Evolutionary conservation across 805 yeast species (phyloP).

Genomic region (Peterozyma toletana): DNA sequence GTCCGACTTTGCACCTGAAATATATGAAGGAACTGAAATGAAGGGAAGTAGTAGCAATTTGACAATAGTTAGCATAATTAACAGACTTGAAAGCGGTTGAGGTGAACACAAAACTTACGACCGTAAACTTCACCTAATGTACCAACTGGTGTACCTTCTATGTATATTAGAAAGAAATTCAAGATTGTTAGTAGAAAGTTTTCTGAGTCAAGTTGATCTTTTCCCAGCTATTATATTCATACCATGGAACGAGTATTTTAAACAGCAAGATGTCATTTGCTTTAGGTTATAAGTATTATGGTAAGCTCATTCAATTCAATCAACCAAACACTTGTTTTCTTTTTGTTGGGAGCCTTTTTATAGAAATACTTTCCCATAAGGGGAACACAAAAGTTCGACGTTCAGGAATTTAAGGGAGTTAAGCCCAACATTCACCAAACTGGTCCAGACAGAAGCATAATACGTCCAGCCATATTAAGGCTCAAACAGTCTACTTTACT

Average conservation of each 20-base stretch:
- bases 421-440: too few species aligned
- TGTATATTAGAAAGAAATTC: neutral
- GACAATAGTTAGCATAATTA: neutral
- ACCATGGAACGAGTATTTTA: neutral
- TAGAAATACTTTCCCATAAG: too few species aligned
- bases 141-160: slow-evolving; percentile 45
- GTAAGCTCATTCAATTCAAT: too few species aligned
- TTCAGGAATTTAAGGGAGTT: too few species aligned
- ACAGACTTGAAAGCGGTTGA: neutral
- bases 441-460: too few species aligned
- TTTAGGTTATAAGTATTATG: too few species aligned
- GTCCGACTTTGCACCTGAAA: slow-evolving; percentile 32
- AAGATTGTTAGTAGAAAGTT: neutral
- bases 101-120: slow-evolving; percentile 8
- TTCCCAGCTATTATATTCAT: neutral
- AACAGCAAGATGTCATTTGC: neutral
- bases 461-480: too few species aligned
- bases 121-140: slow-evolving; percentile 31
- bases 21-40: slow-evolving; percentile 29
- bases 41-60: too few species aligned
- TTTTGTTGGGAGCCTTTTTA: too few species aligned
- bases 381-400: too few species aligned
- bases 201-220: neutral
- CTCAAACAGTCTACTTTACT: too few species aligned
- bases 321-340: too few species aligned